Evolutionary conservation across 768 basidiomycete genomes (phyloP).

Genomic region (Coprinopsis strossmayeri): DNA sequence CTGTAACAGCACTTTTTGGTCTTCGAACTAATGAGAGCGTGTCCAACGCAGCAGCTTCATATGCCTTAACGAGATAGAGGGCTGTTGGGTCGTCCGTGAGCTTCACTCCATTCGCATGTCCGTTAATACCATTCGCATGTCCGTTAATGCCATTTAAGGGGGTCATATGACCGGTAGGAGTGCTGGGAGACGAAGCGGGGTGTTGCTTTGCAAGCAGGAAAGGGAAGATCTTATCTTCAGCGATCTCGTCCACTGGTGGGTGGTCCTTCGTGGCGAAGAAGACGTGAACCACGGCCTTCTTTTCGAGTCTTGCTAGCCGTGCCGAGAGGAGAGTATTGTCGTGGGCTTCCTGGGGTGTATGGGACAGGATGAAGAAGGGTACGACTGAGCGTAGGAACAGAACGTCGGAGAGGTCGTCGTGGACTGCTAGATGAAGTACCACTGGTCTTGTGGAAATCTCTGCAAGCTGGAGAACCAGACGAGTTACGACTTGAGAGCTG

Average conservation of each 20-base stretch:
- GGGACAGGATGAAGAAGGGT: slow-evolving; percentile 78
- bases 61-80: slow-evolving; percentile 42
- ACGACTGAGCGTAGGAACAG: slow-evolving; percentile 73
- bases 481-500: slow-evolving; percentile 44
- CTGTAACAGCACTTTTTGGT: slow-evolving; percentile 47
- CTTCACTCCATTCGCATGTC: slow-evolving; percentile 14
- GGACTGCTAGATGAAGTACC: slow-evolving; percentile 64
- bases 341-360: slow-evolving; percentile 73
- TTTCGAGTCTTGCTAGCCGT: slow-evolving; percentile 62
- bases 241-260: slow-evolving; percentile 38
- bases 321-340: slow-evolving; percentile 87
- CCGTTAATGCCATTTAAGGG: slow-evolving; percentile 21
- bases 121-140: slow-evolving; percentile 17
- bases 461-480: slow-evolving; percentile 62
- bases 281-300: slow-evolving; percentile 78
- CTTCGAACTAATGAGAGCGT: slow-evolving; percentile 59
- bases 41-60: slow-evolving; percentile 62
- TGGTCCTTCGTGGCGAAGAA: slow-evolving; percentile 51
- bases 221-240: slow-evolving; percentile 50
- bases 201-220: slow-evolving; percentile 50
- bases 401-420: slow-evolving; percentile 64
- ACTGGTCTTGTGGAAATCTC: slow-evolving; percentile 60
- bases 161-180: slow-evolving; percentile 26
- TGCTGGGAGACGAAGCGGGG: slow-evolving; percentile 29
- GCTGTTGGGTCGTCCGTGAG: slow-evolving; percentile 20